These are phyloP conservation scores for Amyloporia xantha DNA, from an alignment of 768 basidiomycete genomes.

Conservation along the genomic window DNA sequence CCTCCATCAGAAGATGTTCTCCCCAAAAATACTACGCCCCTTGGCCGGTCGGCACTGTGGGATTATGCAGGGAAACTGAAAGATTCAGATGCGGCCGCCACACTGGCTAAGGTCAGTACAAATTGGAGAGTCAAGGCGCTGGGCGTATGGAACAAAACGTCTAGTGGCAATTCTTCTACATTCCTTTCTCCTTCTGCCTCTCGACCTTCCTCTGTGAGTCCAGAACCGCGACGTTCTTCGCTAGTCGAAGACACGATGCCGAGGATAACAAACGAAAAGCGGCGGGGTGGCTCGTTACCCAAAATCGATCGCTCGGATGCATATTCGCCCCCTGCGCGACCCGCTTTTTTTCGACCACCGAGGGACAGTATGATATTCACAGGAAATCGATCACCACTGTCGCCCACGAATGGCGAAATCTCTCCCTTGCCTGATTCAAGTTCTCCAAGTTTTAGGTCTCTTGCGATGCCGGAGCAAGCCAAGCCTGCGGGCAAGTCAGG, in stretches of 20 bases:
- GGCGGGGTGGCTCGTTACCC: constrained; percentile 37
- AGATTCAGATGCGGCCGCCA: constrained; percentile 66
- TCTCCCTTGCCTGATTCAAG: constrained; percentile 24
- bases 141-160: constrained; percentile 26
- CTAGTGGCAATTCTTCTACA: constrained; percentile 8
- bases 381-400: constrained; percentile 1
- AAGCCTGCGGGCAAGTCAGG: constrained; percentile 29
- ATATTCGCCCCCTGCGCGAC: constrained; percentile 53
- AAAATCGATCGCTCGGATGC: constrained; percentile 27
- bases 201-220: neutral
- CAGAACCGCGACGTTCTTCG: constrained; percentile 1
- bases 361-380: constrained; percentile 44
- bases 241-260: neutral
- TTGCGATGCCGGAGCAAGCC: constrained; percentile 26
- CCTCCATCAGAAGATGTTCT: constrained; percentile 9
- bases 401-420: constrained; percentile 9
- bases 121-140: constrained; percentile 69
- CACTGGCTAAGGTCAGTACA: constrained; percentile 64
- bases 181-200: constrained; percentile 13
- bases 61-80: constrained; percentile 66
- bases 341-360: constrained; percentile 49
- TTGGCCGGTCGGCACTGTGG: constrained; percentile 43
- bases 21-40: constrained; percentile 8
- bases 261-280: constrained; percentile 4
- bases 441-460: constrained; percentile 32